These are phyloP conservation scores for Panicum virgatum DNA, from an alignment of 202 grass and related monocot genomes.

Conservation along the genomic window DNA sequence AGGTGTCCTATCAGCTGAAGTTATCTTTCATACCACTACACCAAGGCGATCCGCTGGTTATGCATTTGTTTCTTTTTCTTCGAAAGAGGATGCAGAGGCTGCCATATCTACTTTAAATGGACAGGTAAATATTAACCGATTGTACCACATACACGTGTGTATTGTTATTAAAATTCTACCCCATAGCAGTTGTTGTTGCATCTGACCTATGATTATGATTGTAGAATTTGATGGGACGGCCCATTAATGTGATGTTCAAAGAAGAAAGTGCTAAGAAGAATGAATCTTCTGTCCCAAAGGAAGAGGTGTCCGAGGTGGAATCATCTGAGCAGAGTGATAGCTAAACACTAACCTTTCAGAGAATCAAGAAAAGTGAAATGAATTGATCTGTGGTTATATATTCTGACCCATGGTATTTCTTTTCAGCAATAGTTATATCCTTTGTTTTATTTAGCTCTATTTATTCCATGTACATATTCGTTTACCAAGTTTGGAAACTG, in stretches of 20 bases:
- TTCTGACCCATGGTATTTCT: not conserved
- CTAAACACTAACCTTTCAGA: conserved; percentile 19
- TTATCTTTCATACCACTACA: conserved; percentile 71
- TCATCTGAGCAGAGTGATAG: conserved; percentile 40
- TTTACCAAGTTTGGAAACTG: not conserved
- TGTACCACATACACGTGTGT: not conserved
- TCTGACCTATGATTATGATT: conserved; percentile 24
- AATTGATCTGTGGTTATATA: conserved; percentile 19
- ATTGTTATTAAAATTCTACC: not conserved
- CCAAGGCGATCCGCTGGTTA: conserved; percentile 89
- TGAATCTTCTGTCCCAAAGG: conserved; percentile 23
- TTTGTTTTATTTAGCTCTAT: not conserved
- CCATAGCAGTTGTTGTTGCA: not conserved
- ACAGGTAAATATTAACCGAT: conserved; percentile 47
- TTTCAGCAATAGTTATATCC: conserved; percentile 18
- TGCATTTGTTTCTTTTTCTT: conserved; percentile 78
- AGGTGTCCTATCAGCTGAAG: conserved; percentile 70
- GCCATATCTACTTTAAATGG: conserved; percentile 73
- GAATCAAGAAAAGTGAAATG: conserved; percentile 19
- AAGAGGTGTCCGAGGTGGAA: conserved; percentile 28
- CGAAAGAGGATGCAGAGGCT: conserved; percentile 74
- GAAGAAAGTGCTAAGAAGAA: conserved; percentile 40
- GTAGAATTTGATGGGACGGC: conserved; percentile 63
- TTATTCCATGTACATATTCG: conserved; percentile 16
- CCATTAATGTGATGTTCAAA: conserved; percentile 53